Evolutionary conservation across 2,329 filamentous ascomycete species (phyloP), one percentile per base, ranked within the genome.

Genomic region (Cytospora mali): DNA sequence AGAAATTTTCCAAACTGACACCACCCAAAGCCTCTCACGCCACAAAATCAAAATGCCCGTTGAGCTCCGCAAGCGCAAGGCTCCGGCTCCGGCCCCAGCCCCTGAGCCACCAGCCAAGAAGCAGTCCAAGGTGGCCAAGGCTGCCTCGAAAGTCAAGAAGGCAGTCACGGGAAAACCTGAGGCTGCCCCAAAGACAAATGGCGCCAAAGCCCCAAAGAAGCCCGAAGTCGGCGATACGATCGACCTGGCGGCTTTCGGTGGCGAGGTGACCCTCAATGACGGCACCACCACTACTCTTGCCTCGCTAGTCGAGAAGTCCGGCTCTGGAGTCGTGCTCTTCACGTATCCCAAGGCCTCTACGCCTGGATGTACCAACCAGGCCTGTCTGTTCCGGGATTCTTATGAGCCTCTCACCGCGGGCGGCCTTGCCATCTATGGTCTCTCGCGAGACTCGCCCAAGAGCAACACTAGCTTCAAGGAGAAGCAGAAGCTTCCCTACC

Each of bases 291-390:
- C 90, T 6, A 92, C 87, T 1, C 80, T 99, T 64, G 89, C 92
- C 78, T 81, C 87, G 69, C 86, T 99, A 27, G 84, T 97, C 55
- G 89, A 92, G 57, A 85, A 90, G 72, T 96, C 93, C 83, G 88
- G 91, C 78, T 82, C 85, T 39, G 95, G 94, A 28, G 90, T 98
- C 50, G 92, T 97, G 35, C 80, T 98, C 31, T 97, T 99, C 76
- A 97, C 93, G 33, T 98, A 98, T 74, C 95, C 95, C 64, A 96
- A 91, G 79, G 95, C 95, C 14, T 95, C 90, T 29, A 99, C 95
- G 25, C 92, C 92, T 42, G 94, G 94, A 66, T 98, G 94, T 83
- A 98, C 93, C 62, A 95, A 84, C 64, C 95, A 99, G 83, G 95
- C 84, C 66, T 97, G 93, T 78, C 82, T 94, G 69, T 98, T 99